These are phyloP conservation scores for Macadamia integrifolia DNA, from an alignment of 164 flowering plant species.

Conservation along the genomic window DNA sequence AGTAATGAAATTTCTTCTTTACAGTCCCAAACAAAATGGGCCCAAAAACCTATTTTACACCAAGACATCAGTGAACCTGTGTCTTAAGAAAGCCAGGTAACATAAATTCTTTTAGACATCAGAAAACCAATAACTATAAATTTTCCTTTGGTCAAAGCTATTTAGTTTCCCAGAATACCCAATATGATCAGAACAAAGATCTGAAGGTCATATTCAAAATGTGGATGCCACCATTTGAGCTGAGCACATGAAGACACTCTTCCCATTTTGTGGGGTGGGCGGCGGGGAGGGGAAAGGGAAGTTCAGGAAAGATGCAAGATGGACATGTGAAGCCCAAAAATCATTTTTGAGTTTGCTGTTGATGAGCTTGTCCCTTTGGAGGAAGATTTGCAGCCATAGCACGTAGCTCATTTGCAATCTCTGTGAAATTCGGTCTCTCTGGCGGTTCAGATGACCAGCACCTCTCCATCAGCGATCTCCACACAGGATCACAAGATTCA, in stretches of 20 bases:
- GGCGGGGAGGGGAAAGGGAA: too few relatives aligned
- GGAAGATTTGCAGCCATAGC: constrained; percentile 59
- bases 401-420: constrained; percentile 64
- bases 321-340: neutral
- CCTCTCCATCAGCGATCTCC: constrained; percentile 80
- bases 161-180: too few relatives aligned
- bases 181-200: neutral
- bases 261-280: too few relatives aligned
- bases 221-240: neutral
- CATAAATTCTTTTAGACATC: too few relatives aligned
- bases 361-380: constrained; percentile 37
- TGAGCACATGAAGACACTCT: neutral
- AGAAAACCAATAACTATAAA: too few relatives aligned
- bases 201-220: neutral
- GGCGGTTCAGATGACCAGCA: constrained; percentile 88
- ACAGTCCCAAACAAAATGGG: too few relatives aligned
- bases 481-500: constrained; percentile 76
- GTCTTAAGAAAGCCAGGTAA: too few relatives aligned
- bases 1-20: too few relatives aligned
- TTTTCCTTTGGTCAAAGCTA: too few relatives aligned
- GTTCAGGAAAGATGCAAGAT: neutral
- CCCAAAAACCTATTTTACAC: too few relatives aligned
- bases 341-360: constrained; percentile 17
- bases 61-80: too few relatives aligned
- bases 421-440: constrained; percentile 85